Base-by-base conservation (phyloP, 768 basidiomycete species). In the Hygrophorus pudorinus region DNA sequence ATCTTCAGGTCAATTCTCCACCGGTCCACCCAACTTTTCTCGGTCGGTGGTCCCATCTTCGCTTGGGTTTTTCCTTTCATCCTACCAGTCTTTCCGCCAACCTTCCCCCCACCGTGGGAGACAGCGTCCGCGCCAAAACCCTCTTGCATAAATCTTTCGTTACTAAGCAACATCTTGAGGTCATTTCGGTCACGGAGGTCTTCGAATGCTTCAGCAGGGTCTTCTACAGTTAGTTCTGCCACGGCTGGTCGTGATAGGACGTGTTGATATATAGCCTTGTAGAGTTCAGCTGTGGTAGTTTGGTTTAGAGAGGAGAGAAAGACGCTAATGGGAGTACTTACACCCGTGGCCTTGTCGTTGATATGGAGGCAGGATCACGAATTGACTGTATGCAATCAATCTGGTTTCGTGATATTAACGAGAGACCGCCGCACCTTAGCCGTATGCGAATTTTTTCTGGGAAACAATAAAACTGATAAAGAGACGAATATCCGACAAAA, bases 121-220 rank as follows among this genome's bases (percentile, higher is more conserved):
- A 63, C 57, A 4, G 60, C 55, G 24, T 59, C 64, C 9, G 53
- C 52, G 3, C 78, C 78, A 53, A 82, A 83, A 2, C 70, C 86
- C 60, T 90, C 85, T 21, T 68, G 62, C 66, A 85, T 77, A 59
- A 93, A 87, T 35, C 64, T 67, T 44, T 72, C 65, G 49, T 81
- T 64, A 0, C 66, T 60, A 11, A 88, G 70, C 14, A 98, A 69
- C 74, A 85, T 85, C 49, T 73, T 66, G 14, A 98, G 71, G 60
- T 99, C 96, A 52, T 85, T 86, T 44, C 88, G 82, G 64, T 98
- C 96, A 28, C 94, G 72, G 34, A 98, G 72, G 60, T 98, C 96
- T 60, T 98, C 94, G 56, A 99, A 97, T 8, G 89, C 87, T 64
- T 99, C 96, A 0, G 91, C 91, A 1, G 96, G 96, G 59, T 99